These are phyloP conservation scores for Solanum paucissectum DNA, from an alignment of 257 asterid species.

Conservation along the genomic window DNA sequence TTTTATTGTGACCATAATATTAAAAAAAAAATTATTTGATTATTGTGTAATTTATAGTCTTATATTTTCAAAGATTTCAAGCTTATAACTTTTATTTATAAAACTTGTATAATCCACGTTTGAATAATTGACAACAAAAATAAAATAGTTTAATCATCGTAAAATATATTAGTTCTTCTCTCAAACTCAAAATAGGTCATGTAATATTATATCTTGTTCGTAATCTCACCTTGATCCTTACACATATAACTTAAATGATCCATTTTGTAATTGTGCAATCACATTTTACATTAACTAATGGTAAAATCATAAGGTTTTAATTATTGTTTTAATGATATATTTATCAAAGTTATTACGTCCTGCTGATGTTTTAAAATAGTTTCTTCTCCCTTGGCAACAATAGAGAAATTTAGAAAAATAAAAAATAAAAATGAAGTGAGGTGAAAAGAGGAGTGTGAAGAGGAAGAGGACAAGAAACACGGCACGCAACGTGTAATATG, in stretches of 20 bases:
- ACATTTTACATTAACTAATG: not conserved
- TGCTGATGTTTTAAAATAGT: not conserved
- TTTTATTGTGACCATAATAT: not conserved
- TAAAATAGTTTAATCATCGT: not conserved
- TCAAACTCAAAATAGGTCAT: not conserved
- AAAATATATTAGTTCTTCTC: no score
- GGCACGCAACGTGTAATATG: not conserved
- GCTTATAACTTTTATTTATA: not conserved
- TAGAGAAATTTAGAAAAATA: not conserved
- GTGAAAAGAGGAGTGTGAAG: not conserved
- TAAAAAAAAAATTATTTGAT: not conserved
- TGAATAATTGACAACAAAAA: not conserved
- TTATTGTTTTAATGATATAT: not conserved
- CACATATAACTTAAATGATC: not conserved
- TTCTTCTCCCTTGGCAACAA: not conserved
- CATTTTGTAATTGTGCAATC: not conserved
- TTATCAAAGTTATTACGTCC: not conserved
- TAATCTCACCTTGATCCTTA: not conserved
- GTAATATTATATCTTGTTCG: not conserved
- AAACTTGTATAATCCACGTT: no score
- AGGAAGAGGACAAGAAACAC: not conserved
- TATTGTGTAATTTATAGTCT: not conserved
- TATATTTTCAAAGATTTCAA: no score
- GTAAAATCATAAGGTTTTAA: not conserved
- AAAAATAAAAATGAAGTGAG: not conserved